A percentile compares a stretch with the other conserved stretches of the same genome.
phyloP scores from a whole-genome alignment of 192 early-diverging fungal species.

The Anaeromyces robustus region DNA sequence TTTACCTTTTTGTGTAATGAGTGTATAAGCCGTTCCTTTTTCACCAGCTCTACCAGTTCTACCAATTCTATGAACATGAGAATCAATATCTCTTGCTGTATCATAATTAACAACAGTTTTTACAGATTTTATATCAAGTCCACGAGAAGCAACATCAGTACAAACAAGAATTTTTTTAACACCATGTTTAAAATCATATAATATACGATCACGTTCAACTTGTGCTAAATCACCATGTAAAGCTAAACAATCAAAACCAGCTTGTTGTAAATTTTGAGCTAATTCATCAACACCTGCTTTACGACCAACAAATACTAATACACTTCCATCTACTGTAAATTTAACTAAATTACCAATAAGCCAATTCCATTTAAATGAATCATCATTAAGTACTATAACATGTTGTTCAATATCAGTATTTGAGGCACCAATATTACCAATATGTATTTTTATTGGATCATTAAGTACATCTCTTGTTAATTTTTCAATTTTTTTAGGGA shows the following conservation, averaged over 20 bases:
- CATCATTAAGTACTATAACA: slow-evolving; percentile 41
- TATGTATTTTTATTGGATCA: slow-evolving; percentile 56
- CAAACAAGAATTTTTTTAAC: slow-evolving; percentile 43
- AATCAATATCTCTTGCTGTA: slow-evolving; percentile 64
- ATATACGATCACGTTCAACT: slow-evolving; percentile 52
- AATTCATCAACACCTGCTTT: slow-evolving; percentile 61
- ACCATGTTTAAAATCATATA: slow-evolving; percentile 46
- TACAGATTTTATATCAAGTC: slow-evolving; percentile 62
- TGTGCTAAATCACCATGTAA: slow-evolving; percentile 71
- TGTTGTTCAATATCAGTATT: slow-evolving; percentile 65
- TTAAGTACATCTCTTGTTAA: slow-evolving; percentile 53
- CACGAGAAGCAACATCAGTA: slow-evolving; percentile 57
- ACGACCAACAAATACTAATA: slow-evolving; percentile 58
- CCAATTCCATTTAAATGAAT: slow-evolving; percentile 62
- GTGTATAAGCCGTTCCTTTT: slow-evolving; percentile 45
- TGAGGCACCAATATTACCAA: slow-evolving; percentile 46
- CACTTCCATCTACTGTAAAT: slow-evolving; percentile 42
- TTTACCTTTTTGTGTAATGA: slow-evolving; percentile 33
- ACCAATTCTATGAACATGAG: slow-evolving; percentile 64
- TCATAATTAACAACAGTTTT: slow-evolving; percentile 69
- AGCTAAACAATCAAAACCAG: slow-evolving; percentile 36
- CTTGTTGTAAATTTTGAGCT: slow-evolving; percentile 34
- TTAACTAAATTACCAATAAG: slow-evolving; percentile 30
- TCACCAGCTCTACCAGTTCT: slow-evolving; percentile 56
- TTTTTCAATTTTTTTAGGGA: slow-evolving; percentile 49